Percentiles rank a stretch among this genome's conserved stretches.
phyloP scores from a whole-genome alignment of 176 grass and related monocot species.

The Raddia guianensis region DNA sequence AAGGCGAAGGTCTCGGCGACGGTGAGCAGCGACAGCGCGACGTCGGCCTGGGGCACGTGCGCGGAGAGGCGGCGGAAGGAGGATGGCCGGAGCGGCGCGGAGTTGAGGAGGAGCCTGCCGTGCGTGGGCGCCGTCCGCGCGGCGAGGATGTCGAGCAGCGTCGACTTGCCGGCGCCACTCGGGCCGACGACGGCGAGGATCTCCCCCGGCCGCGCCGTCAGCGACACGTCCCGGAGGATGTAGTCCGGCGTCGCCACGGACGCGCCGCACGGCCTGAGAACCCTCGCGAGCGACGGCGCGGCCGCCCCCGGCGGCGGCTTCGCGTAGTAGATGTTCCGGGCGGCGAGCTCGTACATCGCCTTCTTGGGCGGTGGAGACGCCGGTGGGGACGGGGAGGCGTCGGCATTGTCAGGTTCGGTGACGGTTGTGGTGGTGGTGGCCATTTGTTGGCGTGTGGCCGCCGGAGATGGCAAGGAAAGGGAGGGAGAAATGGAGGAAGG shows the following conservation, averaged over 20 bases:
- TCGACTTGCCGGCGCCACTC: constrained; percentile 93
- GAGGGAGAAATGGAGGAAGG: not conserved
- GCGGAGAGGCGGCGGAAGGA: constrained; percentile 78
- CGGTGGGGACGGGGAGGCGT: not conserved
- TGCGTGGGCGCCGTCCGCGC: constrained; percentile 64
- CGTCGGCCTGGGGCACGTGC: constrained; percentile 77
- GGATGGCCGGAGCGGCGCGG: constrained; percentile 50
- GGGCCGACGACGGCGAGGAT: constrained; percentile 87
- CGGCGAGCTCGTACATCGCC: constrained; percentile 65
- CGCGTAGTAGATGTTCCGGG: constrained; percentile 80
- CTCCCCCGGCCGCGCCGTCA: constrained; percentile 73
- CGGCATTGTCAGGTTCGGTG: constrained; percentile 38
- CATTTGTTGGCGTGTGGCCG: constrained; percentile 43
- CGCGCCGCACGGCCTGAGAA: constrained; percentile 54
- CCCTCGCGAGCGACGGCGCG: constrained; percentile 32
- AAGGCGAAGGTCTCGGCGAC: constrained; percentile 88
- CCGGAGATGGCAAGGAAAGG: constrained; percentile 22
- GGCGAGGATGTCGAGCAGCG: constrained; percentile 88
- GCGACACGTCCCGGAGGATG: constrained; percentile 84
- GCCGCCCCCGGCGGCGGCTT: constrained; percentile 63
- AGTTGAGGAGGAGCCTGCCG: constrained; percentile 72
- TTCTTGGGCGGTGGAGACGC: constrained; percentile 23
- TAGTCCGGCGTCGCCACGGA: constrained; percentile 46
- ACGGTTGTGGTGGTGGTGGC: constrained; percentile 44
- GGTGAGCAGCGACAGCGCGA: constrained; percentile 74